Evolutionary conservation across 495 filamentous ascomycete species (phyloP).

Genomic region (Lepraria neglecta): DNA sequence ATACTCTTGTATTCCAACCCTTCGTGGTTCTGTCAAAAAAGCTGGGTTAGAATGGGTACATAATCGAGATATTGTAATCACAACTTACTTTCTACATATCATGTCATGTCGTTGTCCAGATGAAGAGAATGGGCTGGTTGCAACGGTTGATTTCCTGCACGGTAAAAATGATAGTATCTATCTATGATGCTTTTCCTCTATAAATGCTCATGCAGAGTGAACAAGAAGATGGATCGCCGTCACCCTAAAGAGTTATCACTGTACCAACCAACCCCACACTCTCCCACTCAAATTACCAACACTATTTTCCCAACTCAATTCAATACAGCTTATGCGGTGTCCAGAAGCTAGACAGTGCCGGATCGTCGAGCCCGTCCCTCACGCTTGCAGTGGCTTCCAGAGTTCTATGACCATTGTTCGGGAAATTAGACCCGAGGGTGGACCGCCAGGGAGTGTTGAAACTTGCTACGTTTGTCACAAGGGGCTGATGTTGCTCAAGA

Average conservation of each 20-base stretch:
- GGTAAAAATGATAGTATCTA: too few species aligned
- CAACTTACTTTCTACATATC: too few species aligned
- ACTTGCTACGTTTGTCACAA: neutral
- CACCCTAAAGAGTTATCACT: neutral
- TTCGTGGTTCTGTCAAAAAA: too few species aligned
- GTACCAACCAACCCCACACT: neutral
- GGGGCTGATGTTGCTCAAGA: neutral
- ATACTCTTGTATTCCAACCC: too few species aligned
- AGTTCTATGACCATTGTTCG: neutral
- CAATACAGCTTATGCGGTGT: conserved; percentile 19
- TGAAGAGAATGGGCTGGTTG: too few species aligned
- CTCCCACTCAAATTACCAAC: neutral
- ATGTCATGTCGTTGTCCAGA: too few species aligned
- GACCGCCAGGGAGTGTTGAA: neutral
- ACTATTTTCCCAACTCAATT: neutral
- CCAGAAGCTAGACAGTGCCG: conserved; percentile 9
- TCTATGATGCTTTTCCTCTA: too few species aligned
- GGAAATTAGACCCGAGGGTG: neutral
- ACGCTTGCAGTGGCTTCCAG: neutral
- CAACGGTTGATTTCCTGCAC: too few species aligned
- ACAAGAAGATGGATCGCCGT: neutral
- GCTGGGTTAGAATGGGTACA: too few species aligned
- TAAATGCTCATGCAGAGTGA: too few species aligned
- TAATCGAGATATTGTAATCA: too few species aligned
- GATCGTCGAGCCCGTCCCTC: neutral